Percentiles rank a stretch among this genome's conserved stretches.
phyloP scores from a whole-genome alignment of 208 protist species.

The Acanthamoeba lenticulata region DNA sequence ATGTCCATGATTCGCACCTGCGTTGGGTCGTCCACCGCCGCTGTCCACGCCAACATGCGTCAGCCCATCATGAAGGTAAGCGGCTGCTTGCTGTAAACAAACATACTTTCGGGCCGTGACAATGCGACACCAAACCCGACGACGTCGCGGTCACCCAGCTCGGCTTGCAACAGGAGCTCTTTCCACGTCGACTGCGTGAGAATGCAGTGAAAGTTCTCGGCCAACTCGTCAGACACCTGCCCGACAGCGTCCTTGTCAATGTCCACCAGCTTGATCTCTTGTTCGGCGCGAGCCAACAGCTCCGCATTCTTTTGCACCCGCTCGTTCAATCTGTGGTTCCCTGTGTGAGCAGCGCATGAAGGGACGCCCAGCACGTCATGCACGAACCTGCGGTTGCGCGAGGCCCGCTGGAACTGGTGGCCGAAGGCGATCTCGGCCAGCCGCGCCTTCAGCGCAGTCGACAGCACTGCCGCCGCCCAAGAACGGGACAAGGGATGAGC shows the following conservation, averaged over 20 bases:
- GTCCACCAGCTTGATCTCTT: neutral
- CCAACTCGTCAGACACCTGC: neutral
- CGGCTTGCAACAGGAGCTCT: conserved; percentile 64
- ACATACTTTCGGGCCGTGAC: conserved; percentile 68
- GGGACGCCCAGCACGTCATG: no score
- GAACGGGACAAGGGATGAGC: no score
- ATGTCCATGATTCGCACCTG: conserved; percentile 74
- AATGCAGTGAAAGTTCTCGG: neutral
- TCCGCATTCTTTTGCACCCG: neutral
- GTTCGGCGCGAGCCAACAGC: neutral
- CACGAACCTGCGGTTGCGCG: neutral
- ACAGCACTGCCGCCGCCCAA: neutral
- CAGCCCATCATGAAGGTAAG: neutral
- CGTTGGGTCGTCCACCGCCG: conserved; percentile 74
- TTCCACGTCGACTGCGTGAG: conserved; percentile 64
- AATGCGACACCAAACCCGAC: conserved; percentile 73
- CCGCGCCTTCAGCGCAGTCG: neutral
- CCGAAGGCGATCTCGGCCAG: neutral
- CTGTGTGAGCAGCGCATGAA: neutral
- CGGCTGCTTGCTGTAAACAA: neutral
- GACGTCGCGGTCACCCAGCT: neutral
- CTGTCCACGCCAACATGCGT: neutral
- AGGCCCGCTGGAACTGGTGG: neutral
- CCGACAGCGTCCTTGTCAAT: neutral
- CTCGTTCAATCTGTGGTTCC: neutral